Evolutionary conservation across 441 rosid genomes (phyloP).

Genomic region (Adansonia grandidieri): DNA sequence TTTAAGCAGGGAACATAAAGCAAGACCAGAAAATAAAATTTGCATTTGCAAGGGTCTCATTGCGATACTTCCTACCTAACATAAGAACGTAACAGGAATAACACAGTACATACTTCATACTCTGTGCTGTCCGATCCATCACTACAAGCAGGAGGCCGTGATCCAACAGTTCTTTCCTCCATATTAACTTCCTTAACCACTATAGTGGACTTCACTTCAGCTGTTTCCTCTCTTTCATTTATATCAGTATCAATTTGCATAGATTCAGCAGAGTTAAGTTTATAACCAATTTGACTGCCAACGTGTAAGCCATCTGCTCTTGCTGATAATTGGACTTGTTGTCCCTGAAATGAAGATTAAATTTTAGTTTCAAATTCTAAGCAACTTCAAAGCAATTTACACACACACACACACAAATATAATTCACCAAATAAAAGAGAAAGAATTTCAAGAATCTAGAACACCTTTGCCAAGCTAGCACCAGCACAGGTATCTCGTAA

Average conservation of each 20-base stretch:
- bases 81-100: constrained; percentile 12
- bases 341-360: constrained; percentile 32
- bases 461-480: constrained; percentile 32
- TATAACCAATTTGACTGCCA: constrained; percentile 26
- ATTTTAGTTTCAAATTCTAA: constrained; percentile 17
- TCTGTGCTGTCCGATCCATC: constrained; percentile 22
- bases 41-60: neutral
- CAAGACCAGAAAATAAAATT: constrained; percentile 12
- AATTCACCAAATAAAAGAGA: too few species aligned
- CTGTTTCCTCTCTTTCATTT: constrained; percentile 19
- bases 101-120: constrained; percentile 34
- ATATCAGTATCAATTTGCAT: constrained; percentile 25
- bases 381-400: neutral
- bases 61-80: neutral
- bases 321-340: constrained; percentile 33
- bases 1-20: neutral
- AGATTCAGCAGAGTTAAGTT: constrained; percentile 20
- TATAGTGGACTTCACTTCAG: constrained; percentile 17
- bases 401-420: too few species aligned
- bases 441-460: neutral
- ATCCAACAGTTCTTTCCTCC: constrained; percentile 22
- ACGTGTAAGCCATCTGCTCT: constrained; percentile 14
- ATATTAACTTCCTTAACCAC: constrained; percentile 20
- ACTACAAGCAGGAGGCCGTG: constrained; percentile 20
- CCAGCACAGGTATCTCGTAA: constrained; percentile 28